Evolutionary conservation across 495 filamentous ascomycete genomes (phyloP), one percentile per base, ranked within the genome.

Genomic region (Cercophora scortea): DNA sequence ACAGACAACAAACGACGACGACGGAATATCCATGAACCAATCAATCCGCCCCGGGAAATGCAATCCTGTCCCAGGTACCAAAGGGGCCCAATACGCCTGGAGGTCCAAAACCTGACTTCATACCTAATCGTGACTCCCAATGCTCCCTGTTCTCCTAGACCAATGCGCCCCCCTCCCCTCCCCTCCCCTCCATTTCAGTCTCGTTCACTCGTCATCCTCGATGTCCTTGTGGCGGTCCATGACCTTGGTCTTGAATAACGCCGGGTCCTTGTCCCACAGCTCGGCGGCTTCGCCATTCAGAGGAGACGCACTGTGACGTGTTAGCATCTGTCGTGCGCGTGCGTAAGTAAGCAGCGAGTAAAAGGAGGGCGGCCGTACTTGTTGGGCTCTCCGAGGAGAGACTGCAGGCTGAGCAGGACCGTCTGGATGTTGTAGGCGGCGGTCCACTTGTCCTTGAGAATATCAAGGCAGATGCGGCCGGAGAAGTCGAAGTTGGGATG

Each of bases 381-480:
- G 72, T 99, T 99, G 5, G 93, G 93, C 67, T 97, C 93, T 16
- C 92, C 93, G 3, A 99, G 81, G 58, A 99, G 73, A 70, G 90
- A 95, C 72, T 99, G 93, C 70, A 99, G 67, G 56, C 90, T 96
- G 58, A 99, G 71, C 44, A 99, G 72, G 18, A 99, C 88, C 42
- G 84, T 93, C 71, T 93, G 88, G 51, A 93, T 86, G 61, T 96
- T 96, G 78, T 96, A 95, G 12, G 92, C 89, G 11, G 79, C 74
- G 56, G 89, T 95, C 93, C 93, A 97, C 73, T 95, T 95, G 65
- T 96, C 93, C 76, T 95, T 96, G 47, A 99, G 75, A 60, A 99
- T 99, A 69, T 97, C 94, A 53, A 99, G 76, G 67, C 90, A 95
- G 69, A 95, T 95, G 49, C 89, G 81, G 39, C 89, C 90, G 8